phyloP scores from a whole-genome alignment of 495 filamentous ascomycete species.

The Penicillium lagena region DNA sequence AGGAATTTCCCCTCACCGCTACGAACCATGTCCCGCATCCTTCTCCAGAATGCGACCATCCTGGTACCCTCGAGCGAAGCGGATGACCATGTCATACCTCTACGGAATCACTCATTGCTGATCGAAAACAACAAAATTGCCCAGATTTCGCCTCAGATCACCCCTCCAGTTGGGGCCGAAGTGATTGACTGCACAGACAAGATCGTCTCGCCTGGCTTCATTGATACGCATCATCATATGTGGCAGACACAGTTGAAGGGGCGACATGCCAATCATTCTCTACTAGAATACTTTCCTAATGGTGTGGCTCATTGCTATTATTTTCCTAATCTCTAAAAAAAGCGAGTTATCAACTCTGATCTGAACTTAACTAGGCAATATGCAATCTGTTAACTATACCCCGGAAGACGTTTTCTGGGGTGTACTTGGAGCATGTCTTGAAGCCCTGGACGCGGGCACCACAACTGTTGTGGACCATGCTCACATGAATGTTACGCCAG shows the following conservation, averaged over 20 bases:
- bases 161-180: constrained; percentile 9
- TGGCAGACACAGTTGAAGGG: constrained; percentile 51
- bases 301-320: constrained; percentile 12
- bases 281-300: constrained; percentile 34
- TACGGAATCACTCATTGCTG: constrained; percentile 15
- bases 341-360: neutral
- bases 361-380: constrained; percentile 20
- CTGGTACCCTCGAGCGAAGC: constrained; percentile 12
- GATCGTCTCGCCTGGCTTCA: constrained; percentile 52
- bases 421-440: constrained; percentile 44
- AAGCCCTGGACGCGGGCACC: constrained; percentile 47
- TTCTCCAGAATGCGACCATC: constrained; percentile 19
- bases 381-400: constrained; percentile 27
- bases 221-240: constrained; percentile 54
- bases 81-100: constrained; percentile 10
- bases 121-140: constrained; percentile 25
- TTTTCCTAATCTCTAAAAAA: neutral
- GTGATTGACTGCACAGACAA: constrained; percentile 47
- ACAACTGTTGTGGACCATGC: constrained; percentile 55
- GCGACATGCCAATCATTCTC: constrained; percentile 26
- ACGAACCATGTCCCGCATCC: too few species aligned
- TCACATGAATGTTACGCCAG: constrained; percentile 38
- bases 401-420: constrained; percentile 48
- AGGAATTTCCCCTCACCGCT: too few species aligned
- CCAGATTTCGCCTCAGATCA: constrained; percentile 13